Percentiles rank a stretch among this genome's conserved stretches.
phyloP scores from a whole-genome alignment of 208 protist genomes.

The Acanthamoeba sp. region DNA sequence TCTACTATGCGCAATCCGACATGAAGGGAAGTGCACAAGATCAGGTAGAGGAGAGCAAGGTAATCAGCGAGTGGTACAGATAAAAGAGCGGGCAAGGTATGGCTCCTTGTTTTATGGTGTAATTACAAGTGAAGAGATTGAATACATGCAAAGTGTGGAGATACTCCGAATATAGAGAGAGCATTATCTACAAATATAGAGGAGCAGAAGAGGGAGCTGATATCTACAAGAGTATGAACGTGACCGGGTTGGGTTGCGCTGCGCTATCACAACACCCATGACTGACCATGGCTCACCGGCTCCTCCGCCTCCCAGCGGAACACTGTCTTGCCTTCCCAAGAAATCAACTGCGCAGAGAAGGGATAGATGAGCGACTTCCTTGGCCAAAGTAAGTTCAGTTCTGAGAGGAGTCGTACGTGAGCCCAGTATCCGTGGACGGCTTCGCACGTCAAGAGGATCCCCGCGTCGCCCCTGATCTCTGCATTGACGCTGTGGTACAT shows the following conservation, averaged over 20 bases:
- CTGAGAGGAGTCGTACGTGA: slow-evolving; percentile 10
- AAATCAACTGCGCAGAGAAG: neutral
- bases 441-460: slow-evolving; percentile 5
- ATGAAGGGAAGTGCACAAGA: too few relatives aligned
- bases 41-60: too few relatives aligned
- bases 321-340: slow-evolving; percentile 16
- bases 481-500: neutral
- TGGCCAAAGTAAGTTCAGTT: too few relatives aligned
- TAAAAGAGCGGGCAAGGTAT: too few relatives aligned
- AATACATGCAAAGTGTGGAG: neutral
- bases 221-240: too few relatives aligned
- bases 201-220: too few relatives aligned
- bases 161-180: too few relatives aligned
- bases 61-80: too few relatives aligned
- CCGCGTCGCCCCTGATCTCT: slow-evolving; percentile 9
- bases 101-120: too few relatives aligned
- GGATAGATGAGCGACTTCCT: neutral
- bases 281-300: neutral
- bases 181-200: neutral
- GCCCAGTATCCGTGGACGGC: slow-evolving; percentile 4
- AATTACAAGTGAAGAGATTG: too few relatives aligned
- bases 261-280: neutral
- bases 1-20: too few relatives aligned
- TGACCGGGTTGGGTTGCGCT: too few relatives aligned
- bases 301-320: slow-evolving; percentile 39